Conservation (phyloP, 2,329 filamentous ascomycete genomes). For the Phaeosphaeria sp. region DNA sequence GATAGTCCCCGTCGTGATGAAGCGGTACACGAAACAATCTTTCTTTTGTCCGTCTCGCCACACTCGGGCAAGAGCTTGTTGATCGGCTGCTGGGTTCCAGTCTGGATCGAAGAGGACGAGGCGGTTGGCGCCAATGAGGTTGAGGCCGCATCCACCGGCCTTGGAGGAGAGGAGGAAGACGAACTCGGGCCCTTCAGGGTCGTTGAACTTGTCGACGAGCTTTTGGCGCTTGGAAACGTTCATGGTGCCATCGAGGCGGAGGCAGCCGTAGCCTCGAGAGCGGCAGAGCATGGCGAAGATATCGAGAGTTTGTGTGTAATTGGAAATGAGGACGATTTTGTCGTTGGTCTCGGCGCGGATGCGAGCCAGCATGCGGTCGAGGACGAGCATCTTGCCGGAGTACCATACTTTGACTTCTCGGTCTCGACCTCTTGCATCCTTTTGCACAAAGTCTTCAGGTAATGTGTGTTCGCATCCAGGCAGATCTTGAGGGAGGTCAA, state of each 20-base stretch:
- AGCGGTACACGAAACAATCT: conserved; percentile 99
- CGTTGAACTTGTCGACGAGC: conserved; percentile 96
- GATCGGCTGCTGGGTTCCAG: conserved; percentile 98
- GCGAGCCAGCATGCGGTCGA: conserved; percentile 96
- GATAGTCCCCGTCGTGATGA: conserved; percentile 96
- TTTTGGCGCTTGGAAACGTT: conserved; percentile 97
- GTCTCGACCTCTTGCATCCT: conserved; percentile 85
- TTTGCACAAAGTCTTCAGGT: conserved; percentile 87
- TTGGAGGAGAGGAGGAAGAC: conserved; percentile 97
- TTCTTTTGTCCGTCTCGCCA: conserved; percentile 99
- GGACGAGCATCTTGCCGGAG: conserved; percentile 96
- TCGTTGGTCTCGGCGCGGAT: conserved; percentile 97
- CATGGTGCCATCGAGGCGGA: conserved; percentile 96
- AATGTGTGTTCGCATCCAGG: conserved; percentile 84
- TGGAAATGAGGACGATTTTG: conserved; percentile 98
- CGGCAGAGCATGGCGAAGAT: conserved; percentile 92
- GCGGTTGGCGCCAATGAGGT: conserved; percentile 91
- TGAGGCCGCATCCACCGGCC: conserved; percentile 94
- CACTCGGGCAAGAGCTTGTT: conserved; percentile 94
- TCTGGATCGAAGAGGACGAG: conserved; percentile 92
- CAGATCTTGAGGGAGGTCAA: conserved; percentile 82
- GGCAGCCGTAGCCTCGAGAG: conserved; percentile 79
- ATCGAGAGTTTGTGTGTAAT: conserved; percentile 96
- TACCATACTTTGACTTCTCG: conserved; percentile 95
- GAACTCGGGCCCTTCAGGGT: conserved; percentile 88